Conservation (phyloP, 306 rosid genomes). For the Vigna reflexopilosa region DNA sequence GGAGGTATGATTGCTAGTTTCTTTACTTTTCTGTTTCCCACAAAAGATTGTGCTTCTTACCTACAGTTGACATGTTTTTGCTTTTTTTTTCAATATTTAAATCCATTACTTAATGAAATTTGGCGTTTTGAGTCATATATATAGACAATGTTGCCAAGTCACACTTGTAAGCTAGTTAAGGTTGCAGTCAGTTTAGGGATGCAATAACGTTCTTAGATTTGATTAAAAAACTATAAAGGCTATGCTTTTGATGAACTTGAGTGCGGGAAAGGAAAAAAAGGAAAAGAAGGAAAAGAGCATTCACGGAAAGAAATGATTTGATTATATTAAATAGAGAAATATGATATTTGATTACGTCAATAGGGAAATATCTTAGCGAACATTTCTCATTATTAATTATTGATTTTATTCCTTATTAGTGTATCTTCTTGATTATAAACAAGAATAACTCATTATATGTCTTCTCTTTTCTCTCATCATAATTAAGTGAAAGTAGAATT, state of each 20-base stretch:
- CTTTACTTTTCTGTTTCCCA: not conserved
- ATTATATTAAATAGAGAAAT: too few species aligned
- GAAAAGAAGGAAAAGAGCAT: conserved; percentile 4
- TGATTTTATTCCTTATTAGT: too few species aligned
- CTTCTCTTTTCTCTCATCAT: too few species aligned
- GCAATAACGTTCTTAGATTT: too few species aligned
- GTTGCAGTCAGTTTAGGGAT: too few species aligned
- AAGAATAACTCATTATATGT: too few species aligned
- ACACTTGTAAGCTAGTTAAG: not conserved
- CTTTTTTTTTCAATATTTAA: conserved; percentile 14
- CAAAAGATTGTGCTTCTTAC: not conserved
- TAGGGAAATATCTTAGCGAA: too few species aligned
- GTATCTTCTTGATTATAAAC: too few species aligned
- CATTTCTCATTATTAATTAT: too few species aligned
- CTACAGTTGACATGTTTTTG: conserved; percentile 21
- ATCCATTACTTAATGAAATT: not conserved
- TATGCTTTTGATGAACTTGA: conserved; percentile 1
- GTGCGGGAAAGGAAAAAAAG: conserved; percentile 25
- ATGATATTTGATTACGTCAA: too few species aligned
- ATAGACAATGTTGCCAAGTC: conserved; percentile 16
- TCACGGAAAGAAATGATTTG: conserved; percentile 2
- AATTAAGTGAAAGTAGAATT: too few species aligned
- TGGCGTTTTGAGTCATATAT: conserved; percentile 23
- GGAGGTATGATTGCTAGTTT: conserved; percentile 63
- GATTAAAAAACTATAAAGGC: too few species aligned